Evolutionary conservation across 352 stramenopile species (phyloP), one percentile per base, ranked within the genome.

Genomic region (Pythium pectinolyticum): DNA sequence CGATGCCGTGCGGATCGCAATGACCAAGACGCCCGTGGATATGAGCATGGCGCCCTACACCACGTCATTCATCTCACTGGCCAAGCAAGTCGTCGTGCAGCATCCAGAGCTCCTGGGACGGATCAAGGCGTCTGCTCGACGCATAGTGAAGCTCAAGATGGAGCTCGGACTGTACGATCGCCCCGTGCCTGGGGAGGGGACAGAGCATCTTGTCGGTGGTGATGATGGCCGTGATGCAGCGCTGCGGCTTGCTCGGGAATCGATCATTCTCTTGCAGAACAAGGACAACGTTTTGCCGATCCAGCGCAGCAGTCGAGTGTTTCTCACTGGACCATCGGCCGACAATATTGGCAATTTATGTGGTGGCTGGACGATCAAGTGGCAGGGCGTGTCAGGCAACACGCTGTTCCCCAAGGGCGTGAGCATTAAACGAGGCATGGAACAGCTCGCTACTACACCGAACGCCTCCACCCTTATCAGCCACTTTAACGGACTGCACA

Each of bases 231-330:
- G 61, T 12, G 17, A 57, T 2, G 52, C 50, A 15, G 63, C 63
- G 2, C 39, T 75, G n/a, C 11, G 43, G 9, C 46, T 75, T 0
- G 68, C 68, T 1, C 63, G 68, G 2, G 63, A 75, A 32, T 75
- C 68, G n/a, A 56, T 97, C 39, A 69, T 94, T n/a, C 62, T 97
- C 10, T 66, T 96, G 30, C 86, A 96, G 66, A 97, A 97, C 66
- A 46, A 86, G 0, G 57, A 84, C 24, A 37, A 63, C 0, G 49
- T 84, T 19, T 70, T 95, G 32, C 86, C 86, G 17, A 56, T 95
- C 5, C 46, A 48, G 7, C 28, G 60, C 14, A 64, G 35, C 22
- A 64, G 35, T n/a, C 37, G 63, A 2, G 61, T 95, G 0, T 88
- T 95, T 48, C 54, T 95, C 24, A 95, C 86, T 5, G 84, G 86